Base-by-base conservation (phyloP, 2,329 filamentous ascomycete genomes). In the Trichocomaceae sp. region DNA sequence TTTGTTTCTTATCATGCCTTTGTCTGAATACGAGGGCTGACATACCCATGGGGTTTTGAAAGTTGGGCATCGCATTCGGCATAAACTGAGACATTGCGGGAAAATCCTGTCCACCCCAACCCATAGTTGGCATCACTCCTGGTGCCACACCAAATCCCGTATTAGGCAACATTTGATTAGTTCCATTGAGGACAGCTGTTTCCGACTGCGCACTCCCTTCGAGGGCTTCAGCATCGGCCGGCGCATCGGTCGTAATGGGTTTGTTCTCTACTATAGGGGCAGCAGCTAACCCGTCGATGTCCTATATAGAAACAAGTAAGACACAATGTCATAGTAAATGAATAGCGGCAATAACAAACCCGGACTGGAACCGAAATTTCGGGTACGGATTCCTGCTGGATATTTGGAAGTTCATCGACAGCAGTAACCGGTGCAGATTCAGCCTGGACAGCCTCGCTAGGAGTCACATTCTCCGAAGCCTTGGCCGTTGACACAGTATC, bases 31-130 rank as follows among this genome's bases (percentile, higher is more conserved):
- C 5, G 12, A 35, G 15, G 19, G 26, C 31, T 42, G 47, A 79
- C 88, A 69, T 82, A 96, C 91, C 88, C 88, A 96, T 96, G 83
- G 92, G 90, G 52, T 86, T 86, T 81, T 72, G 87, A 80, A 86
- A 90, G 81, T 72, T 69, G 56, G 69, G 66, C 69, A 75, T 72
- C 52, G 68, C 65, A 59, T 76, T 78, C 39, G 69, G 65, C 74
- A 78, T 77, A 61, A 77, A 77, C 51, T 88, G 86, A 83, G 91
- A 88, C 77, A 81, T 80, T 20, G 87, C 83, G 66, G 83, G 86
- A 71, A 88, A 84, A 63, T 86, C 84, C 56, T 80, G 74, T 56
- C 79, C 78, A 64, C 81, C 82, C 66, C 77, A 86, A 65, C 79
- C 80, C 79, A 85, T 83, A 60, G 77, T 78, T 23, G 79, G 68